A percentile compares a stretch with the other conserved stretches of the same genome.
phyloP scores from a whole-genome alignment of 768 basidiomycete genomes.

The Suillus luteus region DNA sequence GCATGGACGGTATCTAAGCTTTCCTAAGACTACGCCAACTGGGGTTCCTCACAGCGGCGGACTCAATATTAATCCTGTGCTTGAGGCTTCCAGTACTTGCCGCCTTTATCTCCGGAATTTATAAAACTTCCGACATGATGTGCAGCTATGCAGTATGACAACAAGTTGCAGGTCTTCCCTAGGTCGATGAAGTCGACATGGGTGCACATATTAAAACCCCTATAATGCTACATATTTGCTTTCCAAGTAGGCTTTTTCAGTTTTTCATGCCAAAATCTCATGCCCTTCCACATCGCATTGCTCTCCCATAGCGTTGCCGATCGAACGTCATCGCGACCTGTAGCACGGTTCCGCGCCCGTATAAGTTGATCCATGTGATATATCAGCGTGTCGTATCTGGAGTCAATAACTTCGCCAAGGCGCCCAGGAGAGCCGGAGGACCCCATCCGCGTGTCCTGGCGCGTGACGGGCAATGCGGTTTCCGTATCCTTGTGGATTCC shows the following conservation, averaged over 20 bases:
- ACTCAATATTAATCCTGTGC: background rate
- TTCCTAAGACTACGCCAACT: background rate
- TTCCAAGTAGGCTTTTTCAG: background rate
- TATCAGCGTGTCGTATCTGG: background rate
- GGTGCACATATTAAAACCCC: background rate
- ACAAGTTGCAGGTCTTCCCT: background rate
- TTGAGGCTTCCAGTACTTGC: background rate
- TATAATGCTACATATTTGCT: background rate
- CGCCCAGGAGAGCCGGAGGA: background rate
- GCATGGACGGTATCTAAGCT: background rate
- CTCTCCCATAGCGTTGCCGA: constrained; percentile 1
- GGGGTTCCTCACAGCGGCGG: background rate
- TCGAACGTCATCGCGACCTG: background rate
- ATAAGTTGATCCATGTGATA: constrained; percentile 5
- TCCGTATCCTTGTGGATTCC: background rate
- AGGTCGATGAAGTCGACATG: background rate
- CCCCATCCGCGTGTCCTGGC: background rate
- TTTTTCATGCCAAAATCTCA: constrained; percentile 3
- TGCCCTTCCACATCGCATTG: constrained; percentile 5
- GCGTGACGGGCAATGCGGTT: background rate
- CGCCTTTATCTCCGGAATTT: background rate
- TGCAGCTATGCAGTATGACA: background rate
- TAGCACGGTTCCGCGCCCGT: background rate
- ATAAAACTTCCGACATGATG: background rate
- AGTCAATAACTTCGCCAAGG: background rate